Evolutionary conservation across 2,329 filamentous ascomycete species (phyloP), one percentile per base, ranked within the genome.

Genomic region (Paecilomyces sp.): DNA sequence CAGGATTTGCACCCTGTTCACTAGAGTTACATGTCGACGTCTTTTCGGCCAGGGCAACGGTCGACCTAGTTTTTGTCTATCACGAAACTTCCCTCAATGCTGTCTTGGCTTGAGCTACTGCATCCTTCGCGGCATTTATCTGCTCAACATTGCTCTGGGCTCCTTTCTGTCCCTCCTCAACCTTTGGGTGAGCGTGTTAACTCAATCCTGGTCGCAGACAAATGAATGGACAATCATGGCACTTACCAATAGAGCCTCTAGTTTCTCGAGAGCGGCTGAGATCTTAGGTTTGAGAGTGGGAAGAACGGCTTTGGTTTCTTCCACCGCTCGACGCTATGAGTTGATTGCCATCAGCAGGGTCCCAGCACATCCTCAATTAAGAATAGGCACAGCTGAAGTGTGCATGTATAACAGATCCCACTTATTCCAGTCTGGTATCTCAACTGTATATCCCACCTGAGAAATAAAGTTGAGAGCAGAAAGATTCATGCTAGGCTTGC

Each of bases 241-340:
- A 84, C 84, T 78, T 66, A 92, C 90, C 67, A 97, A 80, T 73
- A 91, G 82, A 65, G 88, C 84, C 76, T 95, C 86, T 55, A 97
- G 80, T 70, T 87, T 90, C 60, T 83, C 80, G 50, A 92, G 79
- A 1, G 91, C 88, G 59, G 88, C 85, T 54, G 75, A 77, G 66
- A 97, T 91, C 69, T 90, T 88, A 69, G 84, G 74, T 67, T 83
- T 84, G 65, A 97, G 77, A 1, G 85, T 85, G 2, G 82, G 88
- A 67, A 97, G 89, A 30, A 97, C 85, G 59, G 87, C 89, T 72
- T 89, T 89, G 8, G 94, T 97, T 78, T 99, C 90, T 65, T 92
- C 86, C n/a, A 92, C 79, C 24, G 90, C 92, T 79, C 85, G 84
- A 77, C 85, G 84, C 92, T 96, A 68, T 61, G 51, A 24, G 33